Conservation (phyloP, 768 basidiomycete genomes). For the Tephrocybe sp. region DNA sequence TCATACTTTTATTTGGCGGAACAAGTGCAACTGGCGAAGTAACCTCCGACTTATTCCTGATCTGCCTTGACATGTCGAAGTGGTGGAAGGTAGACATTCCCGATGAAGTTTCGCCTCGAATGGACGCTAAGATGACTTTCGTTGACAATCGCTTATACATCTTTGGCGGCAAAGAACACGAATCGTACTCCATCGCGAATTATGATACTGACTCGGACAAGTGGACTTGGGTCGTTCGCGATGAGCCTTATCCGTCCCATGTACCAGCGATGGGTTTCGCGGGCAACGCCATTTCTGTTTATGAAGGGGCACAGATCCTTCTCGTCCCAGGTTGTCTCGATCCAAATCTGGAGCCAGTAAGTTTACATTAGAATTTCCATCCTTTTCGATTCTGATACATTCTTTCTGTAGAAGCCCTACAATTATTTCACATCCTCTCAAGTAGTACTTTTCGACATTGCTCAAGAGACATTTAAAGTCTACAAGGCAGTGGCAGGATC, state of each 20-base stretch:
- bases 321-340: constrained; percentile 1
- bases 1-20: constrained; percentile 5
- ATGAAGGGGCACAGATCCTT: not conserved
- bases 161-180: constrained; percentile 8
- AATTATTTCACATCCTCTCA: not conserved
- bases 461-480: not conserved
- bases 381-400: not conserved
- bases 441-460: constrained; percentile 1
- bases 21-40: not conserved
- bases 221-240: constrained; percentile 12
- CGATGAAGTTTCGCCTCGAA: not conserved
- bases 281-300: not conserved
- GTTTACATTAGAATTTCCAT: not conserved
- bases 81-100: constrained; percentile 7
- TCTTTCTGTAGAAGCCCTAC: not conserved
- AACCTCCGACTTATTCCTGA: not conserved
- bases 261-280: constrained; percentile 3
- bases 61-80: not conserved
- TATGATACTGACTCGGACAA: not conserved
- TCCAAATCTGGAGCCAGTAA: not conserved
- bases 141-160: constrained; percentile 10
- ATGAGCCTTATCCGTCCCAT: constrained; percentile 12
- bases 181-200: constrained; percentile 11
- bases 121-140: not conserved
- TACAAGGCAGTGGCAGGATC: not conserved